Conservation (phyloP, 768 basidiomycete species). For the Mycena olivaceomarginata region DNA sequence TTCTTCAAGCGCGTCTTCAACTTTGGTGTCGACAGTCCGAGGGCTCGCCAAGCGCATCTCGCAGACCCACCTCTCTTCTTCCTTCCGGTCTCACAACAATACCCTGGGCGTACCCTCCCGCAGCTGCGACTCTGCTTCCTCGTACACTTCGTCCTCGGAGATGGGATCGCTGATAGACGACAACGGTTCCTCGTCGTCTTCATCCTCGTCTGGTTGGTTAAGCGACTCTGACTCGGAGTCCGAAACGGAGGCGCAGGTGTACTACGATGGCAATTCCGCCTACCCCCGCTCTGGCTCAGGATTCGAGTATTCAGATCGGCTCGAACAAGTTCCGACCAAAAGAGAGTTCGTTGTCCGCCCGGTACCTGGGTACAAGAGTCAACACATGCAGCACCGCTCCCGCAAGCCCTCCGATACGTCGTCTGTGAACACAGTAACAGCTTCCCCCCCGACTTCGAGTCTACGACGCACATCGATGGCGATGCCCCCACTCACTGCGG, state of each 20-base stretch:
- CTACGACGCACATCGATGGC: slow-evolving; percentile 42
- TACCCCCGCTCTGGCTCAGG: slow-evolving; percentile 50
- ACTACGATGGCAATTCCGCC: slow-evolving; percentile 50
- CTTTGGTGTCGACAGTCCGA: slow-evolving; percentile 73
- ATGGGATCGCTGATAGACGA: slow-evolving; percentile 80
- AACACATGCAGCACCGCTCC: slow-evolving; percentile 52
- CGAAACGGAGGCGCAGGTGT: slow-evolving; percentile 57
- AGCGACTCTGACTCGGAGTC: slow-evolving; percentile 71
- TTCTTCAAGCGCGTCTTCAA: slow-evolving; percentile 54
- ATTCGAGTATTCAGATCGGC: slow-evolving; percentile 29
- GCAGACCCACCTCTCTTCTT: slow-evolving; percentile 59
- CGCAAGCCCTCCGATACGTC: slow-evolving; percentile 72
- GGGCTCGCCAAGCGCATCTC: slow-evolving; percentile 77
- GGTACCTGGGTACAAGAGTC: slow-evolving; percentile 63
- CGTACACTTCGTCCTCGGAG: slow-evolving; percentile 69
- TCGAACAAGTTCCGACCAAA: slow-evolving; percentile 51
- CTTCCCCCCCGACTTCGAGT: slow-evolving; percentile 46
- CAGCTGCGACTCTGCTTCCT: slow-evolving; percentile 62
- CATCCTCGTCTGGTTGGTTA: slow-evolving; percentile 72
- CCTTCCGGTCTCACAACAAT: slow-evolving; percentile 50
- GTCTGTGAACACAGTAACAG: slow-evolving; percentile 69
- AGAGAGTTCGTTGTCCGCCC: slow-evolving; percentile 69
- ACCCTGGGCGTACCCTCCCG: slow-evolving; percentile 66
- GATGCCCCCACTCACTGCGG: slow-evolving; percentile 46
- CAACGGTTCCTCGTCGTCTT: slow-evolving; percentile 70